Evolutionary conservation across 83 land plant genomes (phyloP).

Genomic region (Picea engelmannii): DNA sequence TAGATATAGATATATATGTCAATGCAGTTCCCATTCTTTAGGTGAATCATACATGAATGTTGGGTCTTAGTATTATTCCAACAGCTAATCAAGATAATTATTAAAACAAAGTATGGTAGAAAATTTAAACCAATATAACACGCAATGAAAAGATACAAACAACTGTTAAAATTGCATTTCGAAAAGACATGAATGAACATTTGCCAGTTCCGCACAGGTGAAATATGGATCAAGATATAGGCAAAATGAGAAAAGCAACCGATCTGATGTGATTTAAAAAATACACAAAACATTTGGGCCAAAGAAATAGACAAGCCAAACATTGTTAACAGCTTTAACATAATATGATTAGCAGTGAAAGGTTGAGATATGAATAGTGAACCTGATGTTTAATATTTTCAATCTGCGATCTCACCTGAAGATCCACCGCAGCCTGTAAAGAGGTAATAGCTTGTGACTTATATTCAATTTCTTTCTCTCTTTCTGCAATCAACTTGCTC

Average conservation of each 20-base stretch:
- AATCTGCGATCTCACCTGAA: not conserved
- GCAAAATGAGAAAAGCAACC: not conserved
- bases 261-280: not conserved
- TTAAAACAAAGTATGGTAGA: not conserved
- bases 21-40: not conserved
- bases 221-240: not conserved
- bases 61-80: not conserved
- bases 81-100: not conserved
- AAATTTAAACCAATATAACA: not conserved
- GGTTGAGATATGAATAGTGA: not conserved
- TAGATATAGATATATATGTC: not conserved
- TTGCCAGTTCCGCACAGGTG: not conserved
- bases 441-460: not conserved
- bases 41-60: not conserved
- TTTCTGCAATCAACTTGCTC: not conserved
- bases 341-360: not conserved
- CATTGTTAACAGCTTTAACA: not conserved
- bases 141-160: not conserved
- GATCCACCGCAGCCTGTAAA: not conserved
- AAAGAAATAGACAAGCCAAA: not conserved
- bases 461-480: constrained; percentile 2
- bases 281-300: not conserved
- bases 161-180: not conserved
- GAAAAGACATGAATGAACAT: not conserved
- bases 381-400: not conserved